phyloP scores from a whole-genome alignment of 257 asterid genomes.

The Jasminum sambac region DNA sequence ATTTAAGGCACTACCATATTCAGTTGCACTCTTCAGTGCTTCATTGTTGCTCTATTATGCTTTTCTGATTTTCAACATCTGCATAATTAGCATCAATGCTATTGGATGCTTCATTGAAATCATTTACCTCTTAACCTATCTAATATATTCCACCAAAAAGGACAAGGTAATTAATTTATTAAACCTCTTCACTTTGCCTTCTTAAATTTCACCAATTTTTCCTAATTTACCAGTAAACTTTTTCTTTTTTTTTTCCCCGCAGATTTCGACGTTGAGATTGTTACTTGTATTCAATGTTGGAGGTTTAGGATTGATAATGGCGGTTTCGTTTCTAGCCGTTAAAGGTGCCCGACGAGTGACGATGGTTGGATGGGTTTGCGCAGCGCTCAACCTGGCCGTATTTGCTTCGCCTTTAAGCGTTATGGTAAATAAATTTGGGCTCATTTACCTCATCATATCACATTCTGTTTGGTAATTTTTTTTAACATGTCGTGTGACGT shows the following conservation, averaged over 20 bases:
- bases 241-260: slow-evolving; percentile 17
- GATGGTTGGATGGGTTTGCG: slow-evolving; percentile 73
- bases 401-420: slow-evolving; percentile 74
- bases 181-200: neutral
- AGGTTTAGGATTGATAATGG: slow-evolving; percentile 42
- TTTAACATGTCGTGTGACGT: too few species aligned
- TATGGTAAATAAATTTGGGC: slow-evolving; percentile 41
- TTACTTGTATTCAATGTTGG: slow-evolving; percentile 46
- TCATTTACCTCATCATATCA: neutral
- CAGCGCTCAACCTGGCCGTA: slow-evolving; percentile 56
- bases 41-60: slow-evolving; percentile 61
- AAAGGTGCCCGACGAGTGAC: slow-evolving; percentile 44
- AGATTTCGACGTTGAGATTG: slow-evolving; percentile 43
- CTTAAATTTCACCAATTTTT: neutral
- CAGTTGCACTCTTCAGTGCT: slow-evolving; percentile 66
- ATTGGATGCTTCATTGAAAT: slow-evolving; percentile 54
- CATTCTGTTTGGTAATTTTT: neutral
- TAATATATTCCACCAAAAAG: slow-evolving; percentile 47
- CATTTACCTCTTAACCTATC: slow-evolving; percentile 42
- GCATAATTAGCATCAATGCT: slow-evolving; percentile 57
- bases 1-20: slow-evolving; percentile 57
- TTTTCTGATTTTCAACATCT: slow-evolving; percentile 50
- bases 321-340: slow-evolving; percentile 33
- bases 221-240: too few species aligned
- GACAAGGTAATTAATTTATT: slow-evolving; percentile 28